phyloP scores from a whole-genome alignment of 2,329 filamentous ascomycete genomes.

The Nemania bipapillata region DNA sequence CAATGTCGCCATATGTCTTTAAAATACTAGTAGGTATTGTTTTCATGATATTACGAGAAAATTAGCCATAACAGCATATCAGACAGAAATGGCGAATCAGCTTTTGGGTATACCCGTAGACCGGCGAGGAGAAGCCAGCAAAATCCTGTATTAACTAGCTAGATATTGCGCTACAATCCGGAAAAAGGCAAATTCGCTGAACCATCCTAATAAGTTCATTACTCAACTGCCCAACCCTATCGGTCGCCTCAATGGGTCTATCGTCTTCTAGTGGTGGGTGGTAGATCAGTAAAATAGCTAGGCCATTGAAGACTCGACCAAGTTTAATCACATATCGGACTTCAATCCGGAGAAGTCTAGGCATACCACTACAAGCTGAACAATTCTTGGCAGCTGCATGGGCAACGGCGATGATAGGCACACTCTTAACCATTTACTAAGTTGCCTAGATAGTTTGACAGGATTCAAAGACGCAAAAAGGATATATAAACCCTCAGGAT shows the following conservation, averaged over 20 bases:
- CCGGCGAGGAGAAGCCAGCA: background rate
- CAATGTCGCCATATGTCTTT: background rate
- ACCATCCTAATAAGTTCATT: background rate
- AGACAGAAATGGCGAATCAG: background rate
- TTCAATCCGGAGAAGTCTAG: background rate
- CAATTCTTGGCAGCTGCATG: slow-evolving; percentile 1
- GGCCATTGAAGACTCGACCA: background rate
- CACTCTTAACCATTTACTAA: background rate
- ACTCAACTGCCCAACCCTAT: background rate
- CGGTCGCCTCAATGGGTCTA: background rate
- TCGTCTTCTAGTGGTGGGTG: background rate
- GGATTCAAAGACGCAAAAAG: background rate
- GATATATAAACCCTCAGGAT: slow-evolving; percentile 27
- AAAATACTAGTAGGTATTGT: background rate
- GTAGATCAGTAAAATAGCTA: slow-evolving; percentile 11
- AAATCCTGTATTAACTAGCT: background rate
- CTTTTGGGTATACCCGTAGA: background rate
- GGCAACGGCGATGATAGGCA: background rate
- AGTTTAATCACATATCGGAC: background rate
- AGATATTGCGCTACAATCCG: background rate
- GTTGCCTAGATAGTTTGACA: background rate
- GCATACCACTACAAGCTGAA: slow-evolving; percentile 18
- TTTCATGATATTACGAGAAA: background rate
- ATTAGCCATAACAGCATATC: background rate
- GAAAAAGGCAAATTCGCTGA: background rate